Evolutionary conservation across 2,329 filamentous ascomycete species (phyloP).

Genomic region (Botrytis pseudocinerea): DNA sequence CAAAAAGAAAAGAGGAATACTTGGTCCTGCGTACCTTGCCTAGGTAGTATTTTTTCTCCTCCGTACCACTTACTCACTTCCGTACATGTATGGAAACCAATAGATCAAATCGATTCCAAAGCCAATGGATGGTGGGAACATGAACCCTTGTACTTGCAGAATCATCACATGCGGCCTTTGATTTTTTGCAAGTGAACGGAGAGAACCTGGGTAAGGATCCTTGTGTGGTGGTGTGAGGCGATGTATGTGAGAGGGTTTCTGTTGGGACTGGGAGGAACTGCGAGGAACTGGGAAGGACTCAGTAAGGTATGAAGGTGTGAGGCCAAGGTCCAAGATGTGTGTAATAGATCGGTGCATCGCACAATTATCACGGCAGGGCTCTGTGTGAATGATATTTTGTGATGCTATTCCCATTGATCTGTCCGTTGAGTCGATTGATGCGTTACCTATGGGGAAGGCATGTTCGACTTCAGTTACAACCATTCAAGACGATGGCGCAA

Average conservation of each 20-base stretch:
- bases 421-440: not conserved
- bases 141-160: slow-evolving; percentile 29
- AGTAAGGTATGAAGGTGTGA: not conserved
- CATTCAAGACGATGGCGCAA: no score
- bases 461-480: no score
- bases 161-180: slow-evolving; percentile 24
- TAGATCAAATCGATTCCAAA: not conserved
- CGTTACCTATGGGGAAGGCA: no score
- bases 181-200: not conserved
- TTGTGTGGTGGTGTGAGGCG: slow-evolving; percentile 3
- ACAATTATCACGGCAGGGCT: not conserved
- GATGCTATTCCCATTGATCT: not conserved
- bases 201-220: not conserved
- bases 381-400: not conserved
- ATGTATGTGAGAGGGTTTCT: not conserved
- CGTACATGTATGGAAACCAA: slow-evolving; percentile 8
- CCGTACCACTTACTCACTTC: slow-evolving; percentile 8
- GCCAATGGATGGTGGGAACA: slow-evolving; percentile 3
- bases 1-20: slow-evolving; percentile 11
- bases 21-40: not conserved
- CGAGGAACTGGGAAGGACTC: not conserved
- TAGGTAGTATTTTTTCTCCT: not conserved
- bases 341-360: not conserved
- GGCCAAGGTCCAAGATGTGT: not conserved
- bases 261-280: not conserved